Conservation (phyloP, 345 rosid species). For the Carallia brachiata region DNA sequence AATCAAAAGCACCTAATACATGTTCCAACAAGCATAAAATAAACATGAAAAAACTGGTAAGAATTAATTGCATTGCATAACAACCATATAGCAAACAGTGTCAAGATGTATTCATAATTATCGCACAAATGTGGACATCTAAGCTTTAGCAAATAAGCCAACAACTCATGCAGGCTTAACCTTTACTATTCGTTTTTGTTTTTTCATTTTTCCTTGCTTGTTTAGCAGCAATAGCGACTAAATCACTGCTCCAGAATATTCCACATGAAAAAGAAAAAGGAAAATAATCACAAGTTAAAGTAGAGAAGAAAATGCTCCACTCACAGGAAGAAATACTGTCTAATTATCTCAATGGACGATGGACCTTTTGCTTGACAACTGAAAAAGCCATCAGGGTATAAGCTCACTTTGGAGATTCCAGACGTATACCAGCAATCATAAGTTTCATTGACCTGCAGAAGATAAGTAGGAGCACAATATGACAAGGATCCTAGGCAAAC, state of each 20-base stretch:
- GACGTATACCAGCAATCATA: conserved; percentile 85
- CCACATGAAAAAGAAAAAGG: not conserved
- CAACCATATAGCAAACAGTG: no score
- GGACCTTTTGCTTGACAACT: conserved; percentile 70
- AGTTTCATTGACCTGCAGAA: conserved; percentile 75
- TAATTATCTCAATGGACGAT: conserved; percentile 51
- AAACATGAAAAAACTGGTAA: no score
- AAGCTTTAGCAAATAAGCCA: no score
- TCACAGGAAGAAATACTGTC: conserved; percentile 57
- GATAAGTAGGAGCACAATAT: not conserved
- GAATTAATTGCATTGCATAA: no score
- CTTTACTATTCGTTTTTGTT: no score
- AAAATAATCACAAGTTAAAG: not conserved
- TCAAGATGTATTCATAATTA: no score
- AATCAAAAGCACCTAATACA: not conserved
- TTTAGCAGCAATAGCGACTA: not conserved
- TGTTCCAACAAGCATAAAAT: not conserved
- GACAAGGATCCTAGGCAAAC: not conserved
- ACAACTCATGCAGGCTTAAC: no score
- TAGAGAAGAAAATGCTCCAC: conserved; percentile 23
- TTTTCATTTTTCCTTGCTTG: no score
- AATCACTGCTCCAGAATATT: not conserved
- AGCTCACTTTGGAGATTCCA: conserved; percentile 62
- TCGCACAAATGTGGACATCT: no score
- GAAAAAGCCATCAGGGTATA: conserved; percentile 62